A percentile compares a stretch with the other conserved stretches of the same genome.
Conservation (phyloP, 352 stramenopile species). For the Pythium graminicola region DNA sequence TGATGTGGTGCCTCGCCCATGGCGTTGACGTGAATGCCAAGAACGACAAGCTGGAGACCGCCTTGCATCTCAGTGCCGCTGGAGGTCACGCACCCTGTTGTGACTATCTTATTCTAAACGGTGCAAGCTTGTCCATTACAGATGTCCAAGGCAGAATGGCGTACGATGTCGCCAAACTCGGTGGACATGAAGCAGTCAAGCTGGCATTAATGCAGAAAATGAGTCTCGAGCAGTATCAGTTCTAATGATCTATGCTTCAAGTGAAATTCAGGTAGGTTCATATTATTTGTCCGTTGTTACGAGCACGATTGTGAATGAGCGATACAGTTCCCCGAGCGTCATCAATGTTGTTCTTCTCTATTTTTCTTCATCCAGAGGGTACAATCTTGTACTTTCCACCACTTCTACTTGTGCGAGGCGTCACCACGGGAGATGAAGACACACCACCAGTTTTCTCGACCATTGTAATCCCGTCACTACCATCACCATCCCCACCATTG, state of each 20-base stretch:
- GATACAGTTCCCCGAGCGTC: too few relatives aligned
- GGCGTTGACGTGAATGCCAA: conserved; percentile 69
- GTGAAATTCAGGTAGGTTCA: conserved; percentile 2
- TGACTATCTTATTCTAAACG: conserved; percentile 78
- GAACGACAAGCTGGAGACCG: conserved; percentile 45
- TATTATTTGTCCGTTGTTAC: neutral
- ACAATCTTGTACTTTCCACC: conserved; percentile 31
- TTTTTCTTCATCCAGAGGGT: conserved; percentile 17
- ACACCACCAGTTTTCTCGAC: conserved; percentile 6
- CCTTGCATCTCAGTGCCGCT: conserved; percentile 47
- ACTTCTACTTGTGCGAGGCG: conserved; percentile 12
- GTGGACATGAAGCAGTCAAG: conserved; percentile 58
- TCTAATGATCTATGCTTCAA: conserved; percentile 21
- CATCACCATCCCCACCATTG: neutral
- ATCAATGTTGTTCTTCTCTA: too few relatives aligned
- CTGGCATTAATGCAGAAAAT: conserved; percentile 66
- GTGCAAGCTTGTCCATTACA: conserved; percentile 48
- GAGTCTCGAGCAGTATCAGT: conserved; percentile 58
- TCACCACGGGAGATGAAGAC: conserved; percentile 3
- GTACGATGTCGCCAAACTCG: conserved; percentile 51
- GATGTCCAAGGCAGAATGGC: conserved; percentile 47
- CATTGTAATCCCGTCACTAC: neutral
- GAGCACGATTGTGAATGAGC: too few relatives aligned
- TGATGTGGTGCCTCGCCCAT: conserved; percentile 79
- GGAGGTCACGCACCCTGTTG: conserved; percentile 39